Evolutionary conservation across 495 filamentous ascomycete species (phyloP).

Genomic region (Aspergillus taichungensis): DNA sequence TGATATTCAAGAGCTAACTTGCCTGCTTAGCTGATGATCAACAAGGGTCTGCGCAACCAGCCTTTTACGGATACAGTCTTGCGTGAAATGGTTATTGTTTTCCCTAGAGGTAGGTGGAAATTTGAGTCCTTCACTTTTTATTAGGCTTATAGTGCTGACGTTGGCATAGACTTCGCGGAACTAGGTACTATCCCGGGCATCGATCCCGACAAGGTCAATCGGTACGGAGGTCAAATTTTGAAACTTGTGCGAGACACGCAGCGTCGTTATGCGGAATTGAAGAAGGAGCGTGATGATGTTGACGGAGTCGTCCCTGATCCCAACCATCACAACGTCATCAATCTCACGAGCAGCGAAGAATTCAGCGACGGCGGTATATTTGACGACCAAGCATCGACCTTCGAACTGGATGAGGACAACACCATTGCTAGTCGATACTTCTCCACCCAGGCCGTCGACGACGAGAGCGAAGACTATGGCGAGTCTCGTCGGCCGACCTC

Average conservation of each 20-base stretch:
- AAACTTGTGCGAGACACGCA: slow-evolving; percentile 51
- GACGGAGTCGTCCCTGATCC: slow-evolving; percentile 43
- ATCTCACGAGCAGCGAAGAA: slow-evolving; percentile 57
- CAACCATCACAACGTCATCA: slow-evolving; percentile 58
- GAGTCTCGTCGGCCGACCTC: slow-evolving; percentile 6
- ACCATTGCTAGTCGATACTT: slow-evolving; percentile 42
- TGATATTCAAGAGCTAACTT: slow-evolving; percentile 5
- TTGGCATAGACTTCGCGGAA: slow-evolving; percentile 26
- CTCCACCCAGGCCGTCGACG: slow-evolving; percentile 17
- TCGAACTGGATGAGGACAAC: slow-evolving; percentile 23
- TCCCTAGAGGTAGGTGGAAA: slow-evolving; percentile 47
- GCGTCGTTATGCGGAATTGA: slow-evolving; percentile 52
- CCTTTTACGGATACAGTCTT: slow-evolving; percentile 74
- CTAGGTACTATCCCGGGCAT: slow-evolving; percentile 63
- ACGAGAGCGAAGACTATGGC: slow-evolving; percentile 18
- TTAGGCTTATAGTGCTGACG: slow-evolving; percentile 3
- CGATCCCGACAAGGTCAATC: slow-evolving; percentile 56
- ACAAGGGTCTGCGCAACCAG: slow-evolving; percentile 48
- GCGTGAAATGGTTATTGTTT: slow-evolving; percentile 75
- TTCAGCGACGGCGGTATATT: slow-evolving; percentile 41
- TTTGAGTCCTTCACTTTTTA: slow-evolving; percentile 2
- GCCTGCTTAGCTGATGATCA: slow-evolving; percentile 47
- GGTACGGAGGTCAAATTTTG: slow-evolving; percentile 61
- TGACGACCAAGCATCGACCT: slow-evolving; percentile 27
- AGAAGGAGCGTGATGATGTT: slow-evolving; percentile 29